Conservation (phyloP, 1,284 basidiomycete genomes). For the Leccinum angustisporum region DNA sequence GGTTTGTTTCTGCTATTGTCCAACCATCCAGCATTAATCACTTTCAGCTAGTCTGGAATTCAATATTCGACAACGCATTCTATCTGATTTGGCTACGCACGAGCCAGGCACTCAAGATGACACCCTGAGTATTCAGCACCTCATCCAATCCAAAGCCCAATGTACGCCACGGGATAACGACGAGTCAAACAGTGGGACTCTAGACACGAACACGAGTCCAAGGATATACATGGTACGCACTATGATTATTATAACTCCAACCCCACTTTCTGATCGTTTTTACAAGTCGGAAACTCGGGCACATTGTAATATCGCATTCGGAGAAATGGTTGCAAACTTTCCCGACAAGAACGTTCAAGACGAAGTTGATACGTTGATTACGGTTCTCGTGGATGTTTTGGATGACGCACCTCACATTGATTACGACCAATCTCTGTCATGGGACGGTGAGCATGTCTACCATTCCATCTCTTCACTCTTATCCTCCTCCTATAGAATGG, state of each 20-base stretch:
- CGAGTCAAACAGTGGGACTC: not conserved
- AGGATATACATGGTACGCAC: conserved; percentile 29
- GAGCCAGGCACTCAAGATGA: conserved; percentile 51
- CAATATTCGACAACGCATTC: conserved; percentile 79
- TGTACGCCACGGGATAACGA: conserved; percentile 15
- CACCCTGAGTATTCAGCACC: conserved; percentile 48
- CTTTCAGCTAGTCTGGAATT: conserved; percentile 56
- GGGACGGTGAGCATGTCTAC: conserved; percentile 56
- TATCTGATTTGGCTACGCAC: conserved; percentile 77
- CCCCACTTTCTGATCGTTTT: conserved; percentile 11
- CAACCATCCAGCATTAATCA: not conserved
- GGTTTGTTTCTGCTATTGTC: conserved; percentile 20
- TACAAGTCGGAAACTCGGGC: conserved; percentile 57
- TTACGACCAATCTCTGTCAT: conserved; percentile 74
- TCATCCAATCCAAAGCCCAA: conserved; percentile 63
- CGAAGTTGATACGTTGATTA: conserved; percentile 49
- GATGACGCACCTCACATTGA: conserved; percentile 69
- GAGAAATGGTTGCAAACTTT: conserved; percentile 66
- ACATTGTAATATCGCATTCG: conserved; percentile 77
- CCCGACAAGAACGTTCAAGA: conserved; percentile 52
- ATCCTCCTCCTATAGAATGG: conserved; percentile 55
- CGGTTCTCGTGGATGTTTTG: conserved; percentile 64
- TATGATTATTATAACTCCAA: not conserved
- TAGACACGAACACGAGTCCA: not conserved
- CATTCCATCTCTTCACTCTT: conserved; percentile 6